A percentile compares a stretch with the other conserved stretches of the same genome.
Conservation (phyloP, 345 rosid species). For the Acer negundo region DNA sequence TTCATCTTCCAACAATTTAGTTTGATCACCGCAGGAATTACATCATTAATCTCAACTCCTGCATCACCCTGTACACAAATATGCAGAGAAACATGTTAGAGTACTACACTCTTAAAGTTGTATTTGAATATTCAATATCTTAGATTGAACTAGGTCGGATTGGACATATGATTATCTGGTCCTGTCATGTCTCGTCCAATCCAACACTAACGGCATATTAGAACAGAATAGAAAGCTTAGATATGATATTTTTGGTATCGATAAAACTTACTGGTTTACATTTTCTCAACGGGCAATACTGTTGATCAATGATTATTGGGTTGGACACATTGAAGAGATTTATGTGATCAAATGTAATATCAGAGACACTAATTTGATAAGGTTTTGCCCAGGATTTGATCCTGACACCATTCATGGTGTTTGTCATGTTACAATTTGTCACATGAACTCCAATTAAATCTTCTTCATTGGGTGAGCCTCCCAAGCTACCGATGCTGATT, state of each 20-base stretch:
- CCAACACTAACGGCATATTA: too few species aligned
- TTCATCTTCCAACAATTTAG: too few species aligned
- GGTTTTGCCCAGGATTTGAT: constrained; percentile 1
- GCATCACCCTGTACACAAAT: neutral
- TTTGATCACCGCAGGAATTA: too few species aligned
- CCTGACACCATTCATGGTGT: constrained; percentile 1
- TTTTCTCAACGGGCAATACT: neutral
- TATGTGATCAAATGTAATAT: constrained; percentile 3
- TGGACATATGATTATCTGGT: too few species aligned
- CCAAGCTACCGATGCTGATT: constrained; percentile 16
- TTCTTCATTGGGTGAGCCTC: neutral
- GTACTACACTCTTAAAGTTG: too few species aligned
- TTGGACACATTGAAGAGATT: neutral
- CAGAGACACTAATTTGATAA: neutral
- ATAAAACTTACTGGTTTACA: neutral
- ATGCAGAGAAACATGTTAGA: too few species aligned
- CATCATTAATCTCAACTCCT: too few species aligned
- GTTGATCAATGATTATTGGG: constrained; percentile 13
- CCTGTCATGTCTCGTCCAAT: too few species aligned
- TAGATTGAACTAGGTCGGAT: too few species aligned
- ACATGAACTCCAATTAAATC: neutral
- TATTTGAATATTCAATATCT: too few species aligned
- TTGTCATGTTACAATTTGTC: neutral
- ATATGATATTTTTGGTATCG: too few species aligned
- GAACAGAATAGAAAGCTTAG: too few species aligned